Evolutionary conservation across 805 yeast genomes (phyloP).

Genomic region (Teunomyces gatunensis): DNA sequence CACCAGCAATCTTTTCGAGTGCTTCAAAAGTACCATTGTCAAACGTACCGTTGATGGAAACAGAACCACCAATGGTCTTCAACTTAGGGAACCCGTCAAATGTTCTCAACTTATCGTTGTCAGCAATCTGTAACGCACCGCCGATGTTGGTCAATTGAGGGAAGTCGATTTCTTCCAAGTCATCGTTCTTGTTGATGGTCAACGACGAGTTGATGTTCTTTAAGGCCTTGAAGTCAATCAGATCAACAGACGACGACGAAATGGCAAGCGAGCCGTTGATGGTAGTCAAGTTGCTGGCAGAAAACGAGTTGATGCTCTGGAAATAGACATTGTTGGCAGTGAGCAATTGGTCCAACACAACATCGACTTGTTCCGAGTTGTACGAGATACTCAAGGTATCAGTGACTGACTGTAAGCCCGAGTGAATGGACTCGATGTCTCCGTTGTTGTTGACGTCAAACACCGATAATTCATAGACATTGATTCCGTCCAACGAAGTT

Average conservation of each 20-base stretch:
- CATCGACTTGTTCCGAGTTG: constrained; percentile 77
- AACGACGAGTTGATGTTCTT: constrained; percentile 75
- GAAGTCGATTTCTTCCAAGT: constrained; percentile 68
- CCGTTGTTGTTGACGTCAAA: constrained; percentile 91
- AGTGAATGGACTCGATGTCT: constrained; percentile 67
- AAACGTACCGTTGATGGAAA: constrained; percentile 76
- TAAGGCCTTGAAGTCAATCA: constrained; percentile 54
- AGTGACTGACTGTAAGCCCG: constrained; percentile 72
- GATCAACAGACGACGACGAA: constrained; percentile 64
- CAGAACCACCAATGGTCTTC: constrained; percentile 83
- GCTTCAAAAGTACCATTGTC: constrained; percentile 72
- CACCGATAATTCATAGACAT: constrained; percentile 42
- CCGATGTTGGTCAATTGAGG: constrained; percentile 69
- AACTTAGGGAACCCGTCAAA: constrained; percentile 75
- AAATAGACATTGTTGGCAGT: constrained; percentile 89
- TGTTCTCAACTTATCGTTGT: constrained; percentile 69
- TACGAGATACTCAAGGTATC: constrained; percentile 74
- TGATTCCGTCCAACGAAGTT: constrained; percentile 64
- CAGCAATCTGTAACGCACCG: constrained; percentile 90
- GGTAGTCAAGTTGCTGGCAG: constrained; percentile 61
- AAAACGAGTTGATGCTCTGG: constrained; percentile 73
- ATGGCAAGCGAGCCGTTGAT: constrained; percentile 84
- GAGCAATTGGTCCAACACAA: constrained; percentile 62
- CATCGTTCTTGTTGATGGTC: constrained; percentile 68
- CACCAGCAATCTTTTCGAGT: constrained; percentile 84